Evolutionary conservation across 2,329 filamentous ascomycete species (phyloP), one percentile per base, ranked within the genome.

Genomic region (Trichoderma harzianum): DNA sequence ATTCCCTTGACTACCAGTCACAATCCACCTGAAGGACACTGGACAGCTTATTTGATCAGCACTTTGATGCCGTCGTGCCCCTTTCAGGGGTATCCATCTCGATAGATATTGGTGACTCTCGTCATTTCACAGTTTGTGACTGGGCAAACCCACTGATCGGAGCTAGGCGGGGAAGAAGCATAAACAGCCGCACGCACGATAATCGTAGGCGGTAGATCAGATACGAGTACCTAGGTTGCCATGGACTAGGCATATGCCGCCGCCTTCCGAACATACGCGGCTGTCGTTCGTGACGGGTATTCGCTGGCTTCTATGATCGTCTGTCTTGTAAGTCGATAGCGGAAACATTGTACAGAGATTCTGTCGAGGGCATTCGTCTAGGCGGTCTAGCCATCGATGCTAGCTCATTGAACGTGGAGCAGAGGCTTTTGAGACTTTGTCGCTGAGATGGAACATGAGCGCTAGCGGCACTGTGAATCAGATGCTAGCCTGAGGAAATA

Each of bases 381-480:
- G 34, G 1, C 34, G 3, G 34, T 43, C 30, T 39, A 28, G 11
- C 51, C 64, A n/a, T 58, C 11, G 32, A 58, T 57, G 32, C 51
- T 57, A 58, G 53, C 34, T 12, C 32, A 11, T 11, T 39, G 28
- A 18, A 26, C 26, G 43, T 34, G 64, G 51, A 67, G 30, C 28
- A 67, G 64, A 57, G 64, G 32, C 64, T 67, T 57, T n/a, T 34
- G 32, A 58, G 51, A 57, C 34, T 58, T 60, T 28, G 65, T 58
- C 26, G 66, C 55, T 43, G 66, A n/a, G 36, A n/a, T 28, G 8
- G 55, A n/a, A 61, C n/a, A 51, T 12, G 5, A 16, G 60, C 30
- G 16, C 66, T 69, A 47, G 65, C 34, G 47, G 51, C 28, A 32
- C 66, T 51, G 36, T 34, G 34, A 26, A 69, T 53, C 39, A 51